These are phyloP conservation scores for Conticribra weissflogii DNA, from an alignment of 108 stramenopile genomes.

Conservation along the genomic window DNA sequence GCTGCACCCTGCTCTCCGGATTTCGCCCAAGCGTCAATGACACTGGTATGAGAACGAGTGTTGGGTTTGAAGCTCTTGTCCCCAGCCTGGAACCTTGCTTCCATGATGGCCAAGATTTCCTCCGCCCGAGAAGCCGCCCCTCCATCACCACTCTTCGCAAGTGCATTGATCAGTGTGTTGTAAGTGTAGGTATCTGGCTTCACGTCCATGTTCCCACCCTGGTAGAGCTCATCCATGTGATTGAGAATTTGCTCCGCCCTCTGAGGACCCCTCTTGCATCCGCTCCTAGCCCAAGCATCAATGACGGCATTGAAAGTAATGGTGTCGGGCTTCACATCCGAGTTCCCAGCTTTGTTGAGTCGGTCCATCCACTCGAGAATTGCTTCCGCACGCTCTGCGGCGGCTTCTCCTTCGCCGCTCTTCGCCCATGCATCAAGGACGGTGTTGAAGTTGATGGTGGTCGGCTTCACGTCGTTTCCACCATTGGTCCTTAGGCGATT, in stretches of 20 bases:
- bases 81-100: conserved; percentile 43
- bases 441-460: conserved; percentile 89
- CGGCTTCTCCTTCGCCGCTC: conserved; percentile 75
- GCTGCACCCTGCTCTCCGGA: conserved; percentile 58
- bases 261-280: conserved; percentile 76
- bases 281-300: conserved; percentile 85
- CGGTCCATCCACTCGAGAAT: conserved; percentile 90
- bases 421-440: conserved; percentile 86
- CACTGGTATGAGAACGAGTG: conserved; percentile 52
- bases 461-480: conserved; percentile 78
- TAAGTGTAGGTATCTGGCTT: conserved; percentile 88
- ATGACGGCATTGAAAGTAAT: conserved; percentile 85
- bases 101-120: conserved; percentile 56
- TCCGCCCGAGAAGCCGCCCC: conserved; percentile 59
- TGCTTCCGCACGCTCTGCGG: conserved; percentile 83
- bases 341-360: conserved; percentile 67
- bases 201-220: conserved; percentile 75
- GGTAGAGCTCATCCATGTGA: conserved; percentile 88
- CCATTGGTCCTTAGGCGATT: conserved; percentile 66
- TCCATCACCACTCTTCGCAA: conserved; percentile 57
- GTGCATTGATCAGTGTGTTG: conserved; percentile 76
- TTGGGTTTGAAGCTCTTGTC: conserved; percentile 59
- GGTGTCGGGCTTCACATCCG: conserved; percentile 72
- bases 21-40: conserved; percentile 72
- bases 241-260: conserved; percentile 87